phyloP scores from a whole-genome alignment of 371 early-diverging fungal genomes.

The Mortierella sp. region DNA sequence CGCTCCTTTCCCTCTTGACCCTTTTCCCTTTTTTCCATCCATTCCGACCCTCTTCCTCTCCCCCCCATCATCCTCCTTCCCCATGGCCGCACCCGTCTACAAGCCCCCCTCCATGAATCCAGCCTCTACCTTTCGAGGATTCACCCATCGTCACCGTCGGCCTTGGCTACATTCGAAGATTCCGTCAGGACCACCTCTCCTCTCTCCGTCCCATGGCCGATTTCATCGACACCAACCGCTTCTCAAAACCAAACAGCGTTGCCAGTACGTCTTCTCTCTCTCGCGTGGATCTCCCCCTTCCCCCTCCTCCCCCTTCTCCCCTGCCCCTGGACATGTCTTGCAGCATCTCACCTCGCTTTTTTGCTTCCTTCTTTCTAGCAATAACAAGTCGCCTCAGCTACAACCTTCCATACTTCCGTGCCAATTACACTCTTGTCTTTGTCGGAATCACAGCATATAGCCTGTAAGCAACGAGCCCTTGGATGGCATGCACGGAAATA shows the following conservation, averaged over 20 bases:
- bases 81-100: constrained; percentile 34
- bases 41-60: too few species aligned
- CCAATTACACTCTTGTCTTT: constrained; percentile 71
- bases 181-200: constrained; percentile 45
- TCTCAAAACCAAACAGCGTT: constrained; percentile 65
- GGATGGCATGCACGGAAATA: constrained; percentile 6
- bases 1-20: too few species aligned
- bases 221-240: constrained; percentile 68
- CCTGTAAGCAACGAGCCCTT: constrained; percentile 57
- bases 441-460: constrained; percentile 68
- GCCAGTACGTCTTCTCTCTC: constrained; percentile 58
- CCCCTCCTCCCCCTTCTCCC: not conserved
- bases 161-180: constrained; percentile 38
- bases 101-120: constrained; percentile 20
- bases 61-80: too few species aligned
- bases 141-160: constrained; percentile 29
- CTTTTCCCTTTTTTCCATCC: too few species aligned
- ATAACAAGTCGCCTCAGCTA: constrained; percentile 56
- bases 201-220: constrained; percentile 65
- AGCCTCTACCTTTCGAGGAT: constrained; percentile 8
- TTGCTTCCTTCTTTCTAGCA: not conserved
- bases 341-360: not conserved
- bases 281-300: not conserved
- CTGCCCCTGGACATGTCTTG: not conserved
- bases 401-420: constrained; percentile 70